Percentiles rank a stretch among this genome's conserved stretches.
Conservation (phyloP, 495 filamentous ascomycete species). For the Tuber aestivum region DNA sequence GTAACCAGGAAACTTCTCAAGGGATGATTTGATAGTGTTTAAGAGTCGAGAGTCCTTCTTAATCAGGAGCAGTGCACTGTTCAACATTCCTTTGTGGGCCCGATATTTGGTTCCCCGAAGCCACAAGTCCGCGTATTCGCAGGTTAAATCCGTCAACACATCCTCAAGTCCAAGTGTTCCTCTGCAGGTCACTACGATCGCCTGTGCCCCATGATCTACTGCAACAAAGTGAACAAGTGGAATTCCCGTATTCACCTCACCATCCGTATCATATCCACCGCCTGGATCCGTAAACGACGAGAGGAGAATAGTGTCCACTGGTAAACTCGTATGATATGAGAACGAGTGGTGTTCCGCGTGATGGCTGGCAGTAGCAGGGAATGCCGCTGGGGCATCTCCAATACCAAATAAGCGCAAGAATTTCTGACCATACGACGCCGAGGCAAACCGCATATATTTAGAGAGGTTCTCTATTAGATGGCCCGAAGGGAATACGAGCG, state of each 20-base stretch:
- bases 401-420: conserved; percentile 69
- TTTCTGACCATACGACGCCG: conserved; percentile 66
- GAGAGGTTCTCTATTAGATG: conserved; percentile 67
- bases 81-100: conserved; percentile 78
- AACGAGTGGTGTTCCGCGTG: conserved; percentile 66
- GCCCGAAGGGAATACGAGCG: conserved; percentile 59
- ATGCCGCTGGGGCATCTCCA: conserved; percentile 47
- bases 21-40: conserved; percentile 60
- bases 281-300: conserved; percentile 71
- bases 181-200: conserved; percentile 67
- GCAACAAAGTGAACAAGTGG: conserved; percentile 75
- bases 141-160: conserved; percentile 73
- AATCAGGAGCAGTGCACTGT: conserved; percentile 64
- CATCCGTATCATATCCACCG: conserved; percentile 65
- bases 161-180: conserved; percentile 78
- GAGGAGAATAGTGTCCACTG: conserved; percentile 62
- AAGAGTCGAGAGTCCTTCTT: conserved; percentile 61
- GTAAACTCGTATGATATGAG: conserved; percentile 62
- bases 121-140: conserved; percentile 67
- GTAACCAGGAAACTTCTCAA: conserved; percentile 66
- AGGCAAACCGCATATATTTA: conserved; percentile 70
- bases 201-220: conserved; percentile 70
- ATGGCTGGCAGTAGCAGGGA: conserved; percentile 43
- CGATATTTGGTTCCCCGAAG: conserved; percentile 64
- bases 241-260: conserved; percentile 65